A percentile compares a stretch with the other conserved stretches of the same genome.
phyloP scores from a whole-genome alignment of 345 rosid genomes.

The Conringia planisiliqua region DNA sequence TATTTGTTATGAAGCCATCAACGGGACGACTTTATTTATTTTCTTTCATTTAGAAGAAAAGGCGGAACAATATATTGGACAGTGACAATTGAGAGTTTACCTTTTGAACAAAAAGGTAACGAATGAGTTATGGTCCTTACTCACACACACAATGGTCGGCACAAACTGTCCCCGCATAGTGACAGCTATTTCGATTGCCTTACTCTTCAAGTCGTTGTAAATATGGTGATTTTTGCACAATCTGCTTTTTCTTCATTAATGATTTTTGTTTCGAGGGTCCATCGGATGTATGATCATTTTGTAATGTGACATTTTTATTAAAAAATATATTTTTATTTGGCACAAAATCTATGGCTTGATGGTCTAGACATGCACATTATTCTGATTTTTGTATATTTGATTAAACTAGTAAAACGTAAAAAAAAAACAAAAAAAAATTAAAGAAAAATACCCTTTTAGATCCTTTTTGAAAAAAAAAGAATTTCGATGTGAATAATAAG shows the following conservation, averaged over 20 bases:
- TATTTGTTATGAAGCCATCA: slow-evolving; percentile 1
- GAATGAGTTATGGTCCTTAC: slow-evolving; percentile 20
- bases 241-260: slow-evolving; percentile 21
- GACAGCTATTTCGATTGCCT: slow-evolving; percentile 19
- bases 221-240: neutral
- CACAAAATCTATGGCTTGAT: neutral
- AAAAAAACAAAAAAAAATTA: neutral
- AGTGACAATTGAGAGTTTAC: slow-evolving; percentile 21
- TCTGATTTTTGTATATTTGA: neutral
- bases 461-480: neutral
- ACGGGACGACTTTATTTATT: neutral
- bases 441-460: neutral
- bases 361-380: neutral
- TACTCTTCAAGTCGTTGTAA: slow-evolving; percentile 20
- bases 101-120: slow-evolving; percentile 3
- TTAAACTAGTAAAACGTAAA: neutral
- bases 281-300: neutral
- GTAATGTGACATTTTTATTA: neutral
- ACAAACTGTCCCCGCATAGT: slow-evolving; percentile 23
- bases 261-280: slow-evolving; percentile 21
- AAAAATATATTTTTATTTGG: neutral
- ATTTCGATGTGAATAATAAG: neutral
- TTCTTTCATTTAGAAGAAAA: neutral
- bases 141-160: slow-evolving; percentile 32
- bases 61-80: neutral